Evolutionary conservation across 2,329 filamentous ascomycete species (phyloP).

Genomic region (Scopulariopsis brevicaulis): DNA sequence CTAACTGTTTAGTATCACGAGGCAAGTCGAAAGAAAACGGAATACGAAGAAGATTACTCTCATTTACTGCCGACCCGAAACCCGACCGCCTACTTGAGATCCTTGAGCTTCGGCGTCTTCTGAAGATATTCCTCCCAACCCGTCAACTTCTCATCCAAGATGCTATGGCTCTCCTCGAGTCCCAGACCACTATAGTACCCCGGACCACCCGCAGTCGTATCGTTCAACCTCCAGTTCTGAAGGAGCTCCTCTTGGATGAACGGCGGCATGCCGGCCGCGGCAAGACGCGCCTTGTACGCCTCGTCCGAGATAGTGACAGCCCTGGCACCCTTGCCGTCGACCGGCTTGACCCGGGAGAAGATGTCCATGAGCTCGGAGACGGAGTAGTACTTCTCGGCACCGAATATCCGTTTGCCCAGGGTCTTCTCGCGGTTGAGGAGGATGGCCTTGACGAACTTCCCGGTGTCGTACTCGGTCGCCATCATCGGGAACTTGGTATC

Average conservation of each 20-base stretch:
- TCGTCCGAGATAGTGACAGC: conserved; percentile 20
- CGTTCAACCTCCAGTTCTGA: conserved; percentile 25
- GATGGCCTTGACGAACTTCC: conserved; percentile 22
- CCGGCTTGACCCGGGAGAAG: conserved; percentile 17
- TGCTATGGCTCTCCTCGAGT: conserved; percentile 16
- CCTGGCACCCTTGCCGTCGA: conserved; percentile 20
- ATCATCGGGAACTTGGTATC: conserved; percentile 24
- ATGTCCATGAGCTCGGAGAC: conserved; percentile 17
- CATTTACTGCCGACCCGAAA: no score
- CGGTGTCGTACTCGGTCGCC: conserved; percentile 24
- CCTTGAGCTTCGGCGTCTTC: conserved; percentile 1
- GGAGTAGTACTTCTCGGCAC: conserved; percentile 22
- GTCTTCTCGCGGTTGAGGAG: conserved; percentile 11
- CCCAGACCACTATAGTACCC: conserved; percentile 26
- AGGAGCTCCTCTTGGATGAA: conserved; percentile 21
- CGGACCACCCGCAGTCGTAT: conserved; percentile 11
- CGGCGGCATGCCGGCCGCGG: conserved; percentile 9
- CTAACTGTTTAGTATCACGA: no score
- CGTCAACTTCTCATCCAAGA: conserved; percentile 23
- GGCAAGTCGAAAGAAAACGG: no score
- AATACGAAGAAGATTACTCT: no score
- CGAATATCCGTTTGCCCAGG: conserved; percentile 21
- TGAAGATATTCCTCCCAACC: conserved; percentile 25
- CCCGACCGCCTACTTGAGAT: conserved; percentile 4
- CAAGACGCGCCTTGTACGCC: conserved; percentile 21